Conservation (phyloP, 2,329 filamentous ascomycete species). For the Fusarium lateritium region DNA sequence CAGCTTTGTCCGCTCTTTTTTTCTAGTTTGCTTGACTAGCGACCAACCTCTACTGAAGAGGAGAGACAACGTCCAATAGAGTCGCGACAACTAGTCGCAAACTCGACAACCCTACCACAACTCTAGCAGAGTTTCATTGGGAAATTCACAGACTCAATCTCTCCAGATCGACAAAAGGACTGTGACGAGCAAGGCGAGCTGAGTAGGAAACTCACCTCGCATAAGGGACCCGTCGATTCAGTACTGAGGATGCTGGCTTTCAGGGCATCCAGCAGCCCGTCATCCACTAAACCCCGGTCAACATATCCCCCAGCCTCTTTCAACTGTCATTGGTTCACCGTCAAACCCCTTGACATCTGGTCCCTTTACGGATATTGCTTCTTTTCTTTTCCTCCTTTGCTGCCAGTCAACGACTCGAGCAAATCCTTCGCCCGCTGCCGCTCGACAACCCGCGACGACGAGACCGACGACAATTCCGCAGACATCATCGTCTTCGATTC, state of each 20-base stretch:
- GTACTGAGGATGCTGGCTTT: constrained; percentile 44
- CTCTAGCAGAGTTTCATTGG: not conserved
- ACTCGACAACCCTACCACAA: constrained; percentile 7
- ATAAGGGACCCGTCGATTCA: constrained; percentile 9
- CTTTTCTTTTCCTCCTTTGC: constrained; percentile 43
- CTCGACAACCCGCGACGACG: constrained; percentile 30
- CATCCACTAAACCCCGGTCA: constrained; percentile 30
- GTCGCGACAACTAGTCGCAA: constrained; percentile 27
- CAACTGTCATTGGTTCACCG: constrained; percentile 40
- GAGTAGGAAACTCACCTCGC: constrained; percentile 10
- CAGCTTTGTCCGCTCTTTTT: constrained; percentile 1
- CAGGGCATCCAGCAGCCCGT: constrained; percentile 41
- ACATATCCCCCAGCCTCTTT: constrained; percentile 17
- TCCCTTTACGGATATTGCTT: constrained; percentile 31
- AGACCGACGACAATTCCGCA: constrained; percentile 12
- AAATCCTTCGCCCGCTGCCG: constrained; percentile 37
- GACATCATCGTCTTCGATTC: constrained; percentile 1
- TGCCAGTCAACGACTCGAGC: constrained; percentile 45
- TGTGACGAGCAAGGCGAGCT: constrained; percentile 25
- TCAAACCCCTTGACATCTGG: constrained; percentile 34
- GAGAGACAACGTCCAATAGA: constrained; percentile 16
- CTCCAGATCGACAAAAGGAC: constrained; percentile 9
- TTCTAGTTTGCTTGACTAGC: constrained; percentile 10
- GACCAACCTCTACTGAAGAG: constrained; percentile 2
- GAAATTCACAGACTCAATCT: constrained; percentile 5